phyloP scores from a whole-genome alignment of 192 early-diverging fungal species.

The Mortierella claussenii region DNA sequence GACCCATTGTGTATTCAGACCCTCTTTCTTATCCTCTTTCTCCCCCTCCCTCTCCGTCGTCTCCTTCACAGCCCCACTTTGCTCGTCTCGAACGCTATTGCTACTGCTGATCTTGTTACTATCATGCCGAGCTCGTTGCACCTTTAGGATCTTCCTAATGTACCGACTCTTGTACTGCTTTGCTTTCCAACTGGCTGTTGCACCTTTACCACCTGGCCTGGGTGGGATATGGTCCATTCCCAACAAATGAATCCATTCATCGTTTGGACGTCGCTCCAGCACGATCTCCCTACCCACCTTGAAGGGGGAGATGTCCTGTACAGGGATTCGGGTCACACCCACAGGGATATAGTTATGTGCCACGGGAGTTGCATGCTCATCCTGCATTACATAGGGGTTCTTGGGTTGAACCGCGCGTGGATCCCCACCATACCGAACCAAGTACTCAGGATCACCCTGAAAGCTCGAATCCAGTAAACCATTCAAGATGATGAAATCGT shows the following conservation, averaged over 20 bases:
- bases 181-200: constrained; percentile 25
- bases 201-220: neutral
- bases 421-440: neutral
- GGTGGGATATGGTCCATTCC: constrained; percentile 29
- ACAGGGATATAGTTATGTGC: constrained; percentile 26
- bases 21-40: too few relatives aligned
- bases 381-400: constrained; percentile 13
- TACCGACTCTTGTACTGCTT: constrained; percentile 10
- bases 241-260: constrained; percentile 15
- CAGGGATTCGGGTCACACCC: constrained; percentile 12
- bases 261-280: neutral
- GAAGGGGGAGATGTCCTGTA: constrained; percentile 24
- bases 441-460: constrained; percentile 27
- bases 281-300: constrained; percentile 13
- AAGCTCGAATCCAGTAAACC: constrained; percentile 27
- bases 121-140: too few relatives aligned
- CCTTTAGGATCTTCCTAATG: constrained; percentile 22
- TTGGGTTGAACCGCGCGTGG: constrained; percentile 2
- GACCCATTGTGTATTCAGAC: too few relatives aligned
- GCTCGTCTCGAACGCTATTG: too few relatives aligned
- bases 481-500: constrained; percentile 37
- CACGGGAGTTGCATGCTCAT: neutral
- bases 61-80: too few relatives aligned
- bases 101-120: too few relatives aligned
- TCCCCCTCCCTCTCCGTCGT: too few relatives aligned